A percentile compares a stretch with the other conserved stretches of the same genome.
Conservation (phyloP, 768 basidiomycete species). For the Boletus patriciae region DNA sequence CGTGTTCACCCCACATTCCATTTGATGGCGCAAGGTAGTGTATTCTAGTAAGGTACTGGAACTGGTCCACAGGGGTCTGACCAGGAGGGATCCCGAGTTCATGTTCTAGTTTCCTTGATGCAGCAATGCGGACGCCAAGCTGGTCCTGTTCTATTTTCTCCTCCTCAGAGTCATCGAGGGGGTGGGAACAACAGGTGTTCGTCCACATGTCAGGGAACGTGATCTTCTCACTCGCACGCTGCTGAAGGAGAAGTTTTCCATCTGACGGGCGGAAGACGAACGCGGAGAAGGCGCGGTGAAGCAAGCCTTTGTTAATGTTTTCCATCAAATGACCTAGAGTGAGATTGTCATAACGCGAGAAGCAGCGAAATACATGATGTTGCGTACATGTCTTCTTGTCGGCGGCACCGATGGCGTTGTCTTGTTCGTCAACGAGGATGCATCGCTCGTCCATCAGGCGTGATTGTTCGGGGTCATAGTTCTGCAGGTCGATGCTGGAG, state of each 20-base stretch:
- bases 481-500: constrained; percentile 72
- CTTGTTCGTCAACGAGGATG: constrained; percentile 88
- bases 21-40: constrained; percentile 95
- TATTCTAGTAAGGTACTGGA: constrained; percentile 94
- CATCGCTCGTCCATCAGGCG: constrained; percentile 95
- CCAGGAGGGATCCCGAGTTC: constrained; percentile 87
- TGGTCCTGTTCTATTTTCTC: constrained; percentile 78
- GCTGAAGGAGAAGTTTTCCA: constrained; percentile 91
- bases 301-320: constrained; percentile 89
- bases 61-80: constrained; percentile 79
- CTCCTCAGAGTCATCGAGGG: constrained; percentile 85
- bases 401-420: constrained; percentile 78
- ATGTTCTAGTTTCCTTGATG: constrained; percentile 92
- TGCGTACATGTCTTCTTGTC: constrained; percentile 94
- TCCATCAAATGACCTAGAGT: constrained; percentile 87
- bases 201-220: constrained; percentile 99
- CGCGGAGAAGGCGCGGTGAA: constrained; percentile 97
- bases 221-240: constrained; percentile 97
- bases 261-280: constrained; percentile 95
- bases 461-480: constrained; percentile 91
- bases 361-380: constrained; percentile 13
- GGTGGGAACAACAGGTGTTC: constrained; percentile 98
- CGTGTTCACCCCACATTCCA: constrained; percentile 97
- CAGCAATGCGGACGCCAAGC: constrained; percentile 85
- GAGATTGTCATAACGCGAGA: neutral